Percentiles rank a stretch among this genome's conserved stretches.
Evolutionary conservation across 768 basidiomycete genomes (phyloP).

Genomic region (Kwoniella botswanensis): DNA sequence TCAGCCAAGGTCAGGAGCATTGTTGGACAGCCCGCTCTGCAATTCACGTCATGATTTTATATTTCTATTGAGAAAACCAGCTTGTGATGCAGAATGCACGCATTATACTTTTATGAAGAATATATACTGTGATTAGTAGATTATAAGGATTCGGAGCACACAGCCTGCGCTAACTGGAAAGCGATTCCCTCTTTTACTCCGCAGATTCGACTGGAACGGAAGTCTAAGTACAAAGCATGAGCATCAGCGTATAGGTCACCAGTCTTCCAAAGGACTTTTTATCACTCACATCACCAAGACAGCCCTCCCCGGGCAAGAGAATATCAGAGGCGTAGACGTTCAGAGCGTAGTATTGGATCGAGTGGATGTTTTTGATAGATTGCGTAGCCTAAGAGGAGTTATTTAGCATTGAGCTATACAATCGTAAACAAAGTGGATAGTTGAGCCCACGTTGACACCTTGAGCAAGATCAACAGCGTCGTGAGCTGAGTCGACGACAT

Average conservation of each 20-base stretch:
- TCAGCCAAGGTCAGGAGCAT: no score
- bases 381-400: conserved; percentile 9
- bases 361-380: conserved; percentile 27
- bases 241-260: background rate
- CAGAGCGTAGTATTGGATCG: conserved; percentile 38
- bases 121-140: no score
- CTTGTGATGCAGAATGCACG: no score
- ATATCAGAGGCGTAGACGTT: conserved; percentile 36
- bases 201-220: conserved; percentile 3
- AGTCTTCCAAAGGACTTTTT: no score
- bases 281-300: conserved; percentile 30
- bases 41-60: no score
- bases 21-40: no score
- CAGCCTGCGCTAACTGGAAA: no score
- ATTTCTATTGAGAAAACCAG: no score
- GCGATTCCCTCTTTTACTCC: no score
- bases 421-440: background rate
- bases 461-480: conserved; percentile 34
- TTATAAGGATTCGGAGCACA: no score
- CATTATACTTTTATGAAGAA: no score
- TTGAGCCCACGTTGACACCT: conserved; percentile 25
- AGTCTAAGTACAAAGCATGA: background rate
- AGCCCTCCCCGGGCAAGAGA: conserved; percentile 32
- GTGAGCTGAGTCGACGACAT: conserved; percentile 32
- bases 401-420: background rate